Evolutionary conservation across 768 basidiomycete genomes (phyloP), one percentile per base, ranked within the genome.

Genomic region (Pulveroboletus sp.): DNA sequence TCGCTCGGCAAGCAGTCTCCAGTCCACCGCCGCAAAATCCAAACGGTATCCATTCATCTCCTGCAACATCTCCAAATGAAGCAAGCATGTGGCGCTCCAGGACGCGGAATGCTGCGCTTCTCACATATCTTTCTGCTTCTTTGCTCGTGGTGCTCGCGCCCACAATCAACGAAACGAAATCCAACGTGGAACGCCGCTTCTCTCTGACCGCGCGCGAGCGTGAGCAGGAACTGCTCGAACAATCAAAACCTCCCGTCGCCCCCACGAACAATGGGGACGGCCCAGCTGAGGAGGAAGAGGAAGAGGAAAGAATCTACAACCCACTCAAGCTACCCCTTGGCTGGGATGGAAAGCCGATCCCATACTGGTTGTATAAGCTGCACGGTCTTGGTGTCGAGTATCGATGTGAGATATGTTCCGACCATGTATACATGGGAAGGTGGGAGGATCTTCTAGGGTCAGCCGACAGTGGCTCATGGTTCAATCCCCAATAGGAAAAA

Each of bases 341-440:
- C 5, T 97, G 94, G 94, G 97, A 99, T 62, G 94, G 95, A 27
- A 98, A 98, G 64, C 97, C 97, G 17, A 99, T 99, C 61, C 97
- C 97, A 29, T 97, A 95, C 64, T 97, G 94, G 94, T 59, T 99
- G 45, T 99, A 94, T 74, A 98, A 98, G 70, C 72, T 99, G 32
- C 97, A 99, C 63, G 97, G 97, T 9, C 76, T 98, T 32, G 97
- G 97, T n/a, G 94, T 97, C 24, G 92, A 95, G 68, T 99, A 97
- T 67, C 81, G 85, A 48, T 99, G 97, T 59, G 95, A 98, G 72
- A 95, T 99, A 59, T 98, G 95, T 65, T 94, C 91, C 13, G 94
- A 94, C 65, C 88, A 88, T 65, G 88, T 94, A 10, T 97, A 97
- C 67, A 94, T 95, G 92, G 94, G 94, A 60, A 80, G 90, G 90